Base-by-base conservation (phyloP, 2,329 filamentous ascomycete species). In the Alternaria gansuensis region DNA sequence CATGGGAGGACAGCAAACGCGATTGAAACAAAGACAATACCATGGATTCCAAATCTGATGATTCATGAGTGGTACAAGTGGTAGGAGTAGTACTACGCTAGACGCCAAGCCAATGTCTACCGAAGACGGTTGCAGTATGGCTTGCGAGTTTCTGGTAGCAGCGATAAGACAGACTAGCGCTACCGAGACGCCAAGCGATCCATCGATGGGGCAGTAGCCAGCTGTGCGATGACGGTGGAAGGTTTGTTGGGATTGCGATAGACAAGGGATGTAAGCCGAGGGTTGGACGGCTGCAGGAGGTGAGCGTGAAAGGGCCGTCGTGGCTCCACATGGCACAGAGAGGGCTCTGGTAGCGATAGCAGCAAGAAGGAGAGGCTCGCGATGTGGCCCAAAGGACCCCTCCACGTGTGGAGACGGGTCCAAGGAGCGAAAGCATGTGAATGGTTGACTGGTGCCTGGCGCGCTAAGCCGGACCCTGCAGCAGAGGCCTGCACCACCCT, bases 401-500 rank as follows among this genome's bases (percentile, higher is more conserved):
- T 57, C 40, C 45, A 55, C 54, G 54, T 61, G 59, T 45, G 41
- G 50, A 34, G 51, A 48, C 49, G 40, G 51, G 53, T 56, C 52
- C 17, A 17, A 17, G 17, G 17, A 17, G 17, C 17, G 17, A 17
- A 17, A 17, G 17, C 17, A 17, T 17, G 17, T 17, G 17, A 17
- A 17, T 26, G 48, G 41, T 36, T 59, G 55, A 50, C 28, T 36
- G 45, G 59, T 59, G 45, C 59, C 59, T 59, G 61, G 41, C 26
- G 37, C 49, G 44, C 59, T 58, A 64, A 34, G 49, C 39, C 31
- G 49, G 62, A 51, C 62, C 62, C 62, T 64, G 62, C 62, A 64
- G 62, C n/a, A 60, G 43, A 33, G 40, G 45, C 54, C 33, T 45
- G 48, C 44, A 48, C 44, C 44, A 48, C 37, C 26, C 33, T 36